Percentiles rank a stretch among this genome's conserved stretches.
Conservation (phyloP, 176 grass and related monocot genomes). For the Carex littledalei region DNA sequence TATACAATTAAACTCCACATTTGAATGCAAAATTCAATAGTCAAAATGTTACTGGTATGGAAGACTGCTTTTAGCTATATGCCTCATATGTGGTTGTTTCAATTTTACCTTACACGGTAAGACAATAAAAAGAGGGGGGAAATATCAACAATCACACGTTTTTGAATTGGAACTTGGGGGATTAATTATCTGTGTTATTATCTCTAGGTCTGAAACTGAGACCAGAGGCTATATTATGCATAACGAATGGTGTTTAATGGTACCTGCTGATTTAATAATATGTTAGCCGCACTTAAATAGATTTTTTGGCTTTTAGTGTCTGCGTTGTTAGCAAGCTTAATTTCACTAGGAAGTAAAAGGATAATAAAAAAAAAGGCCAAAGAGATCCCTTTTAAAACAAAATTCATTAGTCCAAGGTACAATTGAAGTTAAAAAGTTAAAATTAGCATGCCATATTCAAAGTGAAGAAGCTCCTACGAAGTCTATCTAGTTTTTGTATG, state of each 20-base stretch:
- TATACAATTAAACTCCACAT: not conserved
- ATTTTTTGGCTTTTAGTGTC: not conserved
- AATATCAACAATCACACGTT: not conserved
- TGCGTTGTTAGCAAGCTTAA: not conserved
- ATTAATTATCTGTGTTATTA: not conserved
- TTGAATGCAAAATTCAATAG: not conserved
- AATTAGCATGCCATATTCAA: not conserved
- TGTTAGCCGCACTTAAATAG: not conserved
- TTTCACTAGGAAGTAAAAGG: not conserved
- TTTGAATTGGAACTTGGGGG: not conserved
- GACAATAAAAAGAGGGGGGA: not conserved
- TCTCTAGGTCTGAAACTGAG: not conserved
- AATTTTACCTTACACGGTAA: not conserved
- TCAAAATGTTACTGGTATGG: not conserved
- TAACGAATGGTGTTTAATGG: not conserved
- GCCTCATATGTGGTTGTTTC: not conserved
- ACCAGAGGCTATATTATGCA: not conserved
- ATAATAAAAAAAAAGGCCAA: not conserved
- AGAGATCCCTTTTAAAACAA: not conserved
- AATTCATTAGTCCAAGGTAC: not conserved
- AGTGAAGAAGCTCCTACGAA: not conserved
- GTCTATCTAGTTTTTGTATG: not conserved
- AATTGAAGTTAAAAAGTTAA: not conserved
- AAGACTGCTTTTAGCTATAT: not conserved
- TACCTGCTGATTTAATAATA: not conserved